Evolutionary conservation across 805 yeast species (phyloP), one percentile per base, ranked within the genome.

Genomic region (Lachancea thermotolerans): DNA sequence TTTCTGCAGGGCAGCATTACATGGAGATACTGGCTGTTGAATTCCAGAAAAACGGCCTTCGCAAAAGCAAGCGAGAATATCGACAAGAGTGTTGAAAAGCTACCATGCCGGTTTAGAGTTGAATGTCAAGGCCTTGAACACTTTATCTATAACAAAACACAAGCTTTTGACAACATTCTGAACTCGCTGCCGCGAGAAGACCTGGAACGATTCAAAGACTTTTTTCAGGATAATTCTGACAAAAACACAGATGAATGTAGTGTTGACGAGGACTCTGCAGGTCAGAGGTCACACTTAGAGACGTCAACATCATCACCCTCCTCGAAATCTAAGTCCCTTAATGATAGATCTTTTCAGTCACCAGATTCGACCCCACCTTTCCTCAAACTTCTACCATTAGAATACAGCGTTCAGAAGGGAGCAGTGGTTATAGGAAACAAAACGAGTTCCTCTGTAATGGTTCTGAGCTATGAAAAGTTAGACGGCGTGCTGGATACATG

Each of bases 1-100:
- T 71, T 85, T 1, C 73, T 85, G 25, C 81, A 82, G 49, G 84
- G 91, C 1, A 77, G 79, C 54, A 58, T 91, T 25, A 85, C 95
- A 0, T 93, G 98, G 98, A 66, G 95, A 49, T 91, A 88, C 62
- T 93, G 98, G 98, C 68, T 87, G 42, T 66, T 69, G 3, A 59
- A 64, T 4, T 61, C 72, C 14, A 65, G 75, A 52, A 49, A 48
- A 51, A 58, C 58, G 33, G 55, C 44, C 29, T 57, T 35, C 38
- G 48, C 48, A 18, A 53, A 46, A 28, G 21, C 36, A 42, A 46
- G 33, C 46, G 52, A 55, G 11, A 46, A 47, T 10, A 57, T 60
- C 39, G 49, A 42, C 46, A 52, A 55, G 11, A 46, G 46, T 10
- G 57, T 60, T 39, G 50, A 42, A 16, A 62, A 66, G 35, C 72